phyloP scores from a whole-genome alignment of 2,329 filamentous ascomycete genomes.

The Alternaria viburni region DNA sequence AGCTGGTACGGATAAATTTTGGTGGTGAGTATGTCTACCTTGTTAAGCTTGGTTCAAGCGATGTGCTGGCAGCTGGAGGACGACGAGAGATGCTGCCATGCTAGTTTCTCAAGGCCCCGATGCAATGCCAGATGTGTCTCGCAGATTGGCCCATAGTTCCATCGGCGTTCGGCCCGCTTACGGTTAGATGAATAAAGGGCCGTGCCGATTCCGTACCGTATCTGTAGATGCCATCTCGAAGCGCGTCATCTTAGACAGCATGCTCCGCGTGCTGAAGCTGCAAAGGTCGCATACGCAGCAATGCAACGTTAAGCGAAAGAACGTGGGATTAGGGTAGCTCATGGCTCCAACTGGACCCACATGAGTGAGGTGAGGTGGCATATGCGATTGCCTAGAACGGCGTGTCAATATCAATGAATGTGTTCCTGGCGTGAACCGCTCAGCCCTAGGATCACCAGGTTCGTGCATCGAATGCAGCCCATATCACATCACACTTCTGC shows the following conservation, averaged over 20 bases:
- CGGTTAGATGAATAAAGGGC: slow-evolving; percentile 34
- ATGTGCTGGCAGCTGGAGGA: slow-evolving; percentile 43
- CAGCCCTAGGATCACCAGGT: slow-evolving; percentile 36
- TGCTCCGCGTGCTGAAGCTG: slow-evolving; percentile 26
- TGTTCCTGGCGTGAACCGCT: slow-evolving; percentile 35
- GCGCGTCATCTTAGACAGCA: slow-evolving; percentile 33
- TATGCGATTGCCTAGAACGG: slow-evolving; percentile 14
- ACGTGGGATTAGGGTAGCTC: slow-evolving; percentile 8
- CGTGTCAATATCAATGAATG: slow-evolving; percentile 18
- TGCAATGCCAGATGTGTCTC: slow-evolving; percentile 37
- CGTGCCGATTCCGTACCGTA: slow-evolving; percentile 41
- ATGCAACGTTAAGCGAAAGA: slow-evolving; percentile 19
- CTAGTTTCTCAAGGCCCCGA: slow-evolving; percentile 33
- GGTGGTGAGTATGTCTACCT: slow-evolving; percentile 25
- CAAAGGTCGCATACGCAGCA: slow-evolving; percentile 20
- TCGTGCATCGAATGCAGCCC: slow-evolving; percentile 31
- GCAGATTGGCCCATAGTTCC: slow-evolving; percentile 31
- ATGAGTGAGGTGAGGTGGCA: slow-evolving; percentile 8
- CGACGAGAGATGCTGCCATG: slow-evolving; percentile 31
- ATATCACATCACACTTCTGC: slow-evolving; percentile 33
- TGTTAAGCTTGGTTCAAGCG: slow-evolving; percentile 32
- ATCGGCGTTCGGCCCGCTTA: slow-evolving; percentile 28
- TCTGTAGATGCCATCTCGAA: slow-evolving; percentile 17
- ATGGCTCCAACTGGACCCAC: slow-evolving; percentile 21
- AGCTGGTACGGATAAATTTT: slow-evolving; percentile 19